These are phyloP conservation scores for Glonium stellatum DNA, from an alignment of 495 filamentous ascomycete species.

Conservation along the genomic window DNA sequence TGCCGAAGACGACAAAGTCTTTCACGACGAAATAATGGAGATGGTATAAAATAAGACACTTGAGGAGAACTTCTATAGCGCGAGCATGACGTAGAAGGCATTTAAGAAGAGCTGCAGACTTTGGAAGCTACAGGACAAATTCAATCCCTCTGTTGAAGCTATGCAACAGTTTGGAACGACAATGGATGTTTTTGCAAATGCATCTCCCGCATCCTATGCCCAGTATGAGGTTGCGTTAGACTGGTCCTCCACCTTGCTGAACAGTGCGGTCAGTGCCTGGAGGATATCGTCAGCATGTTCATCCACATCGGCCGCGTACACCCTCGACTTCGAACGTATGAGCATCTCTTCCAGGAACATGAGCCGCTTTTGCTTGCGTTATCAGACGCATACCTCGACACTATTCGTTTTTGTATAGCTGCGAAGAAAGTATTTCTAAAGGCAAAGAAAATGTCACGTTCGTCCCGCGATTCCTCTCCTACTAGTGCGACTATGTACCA, in stretches of 20 bases:
- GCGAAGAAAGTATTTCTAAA: conserved; percentile 33
- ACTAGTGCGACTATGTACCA: neutral
- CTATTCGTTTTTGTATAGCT: conserved; percentile 36
- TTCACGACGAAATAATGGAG: neutral
- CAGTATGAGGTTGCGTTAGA: conserved; percentile 41
- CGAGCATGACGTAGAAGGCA: conserved; percentile 31
- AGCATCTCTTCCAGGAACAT: conserved; percentile 33
- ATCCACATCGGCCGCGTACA: conserved; percentile 38
- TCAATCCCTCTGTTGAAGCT: conserved; percentile 31
- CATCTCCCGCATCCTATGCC: conserved; percentile 34
- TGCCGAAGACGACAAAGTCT: conserved; percentile 3
- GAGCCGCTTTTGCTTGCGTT: conserved; percentile 32
- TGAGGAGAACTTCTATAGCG: conserved; percentile 33
- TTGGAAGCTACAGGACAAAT: conserved; percentile 21
- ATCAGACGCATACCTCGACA: conserved; percentile 38
- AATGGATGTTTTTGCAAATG: conserved; percentile 37
- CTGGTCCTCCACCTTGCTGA: conserved; percentile 37
- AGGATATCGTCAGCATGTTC: conserved; percentile 38
- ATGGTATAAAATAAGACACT: conserved; percentile 13
- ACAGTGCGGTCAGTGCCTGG: conserved; percentile 36
- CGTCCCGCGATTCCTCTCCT: no score
- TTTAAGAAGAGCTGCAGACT: conserved; percentile 28
- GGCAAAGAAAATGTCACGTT: conserved; percentile 11
- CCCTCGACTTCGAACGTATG: conserved; percentile 35
- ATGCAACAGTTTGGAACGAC: conserved; percentile 40